Base-by-base conservation (phyloP, 352 stramenopile genomes). In the Phytophthora pisi region DNA sequence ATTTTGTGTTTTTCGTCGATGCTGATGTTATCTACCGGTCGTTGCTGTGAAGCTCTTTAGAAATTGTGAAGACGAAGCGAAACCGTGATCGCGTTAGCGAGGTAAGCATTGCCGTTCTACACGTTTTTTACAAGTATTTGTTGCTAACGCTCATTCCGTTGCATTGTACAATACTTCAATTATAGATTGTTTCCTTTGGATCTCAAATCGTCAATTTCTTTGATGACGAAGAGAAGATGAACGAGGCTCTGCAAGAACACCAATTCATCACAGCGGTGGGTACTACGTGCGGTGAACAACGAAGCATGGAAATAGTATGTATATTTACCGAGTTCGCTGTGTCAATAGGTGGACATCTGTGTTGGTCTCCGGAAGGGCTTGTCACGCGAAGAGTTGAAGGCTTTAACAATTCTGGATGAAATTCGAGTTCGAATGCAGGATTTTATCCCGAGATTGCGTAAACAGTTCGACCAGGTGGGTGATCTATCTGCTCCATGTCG, bases 61-160 rank as follows among this genome's bases (percentile, higher is more conserved):
- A 93, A 70, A 90, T 96, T 28, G 80, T 96, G 40, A 96, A 96
- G 66, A 89, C 74, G 2, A 93, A 92, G 57, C 61, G 86, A 40
- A 94, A 96, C 50, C 84, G 86, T 3, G 86, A 96, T 68, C 84
- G 84, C 16, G 82, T 96, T 13, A 72, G 77, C 47, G 84, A 86
- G 67, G 88, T 92, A 65, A 30, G 6, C 3, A 3, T n/a, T 28
- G 26, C n/a, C n/a, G 28, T 45, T 40, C 3, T 34, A 24, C 18
- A 11, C 45, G 43, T 34, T 30, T 7, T 24, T 7, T 47, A 20
- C 20, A 1, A 28, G 60, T 23, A 9, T 64, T 23, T 10, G 5
- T 31, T 18, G 28, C 10, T 20, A 18, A 5, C 65, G 57, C 34
- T 70, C 15, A 60, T 34, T 18, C 38, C 16, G 55, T 52, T 23